phyloP scores from a whole-genome alignment of 768 basidiomycete species.

The Pisolithus microcarpus region DNA sequence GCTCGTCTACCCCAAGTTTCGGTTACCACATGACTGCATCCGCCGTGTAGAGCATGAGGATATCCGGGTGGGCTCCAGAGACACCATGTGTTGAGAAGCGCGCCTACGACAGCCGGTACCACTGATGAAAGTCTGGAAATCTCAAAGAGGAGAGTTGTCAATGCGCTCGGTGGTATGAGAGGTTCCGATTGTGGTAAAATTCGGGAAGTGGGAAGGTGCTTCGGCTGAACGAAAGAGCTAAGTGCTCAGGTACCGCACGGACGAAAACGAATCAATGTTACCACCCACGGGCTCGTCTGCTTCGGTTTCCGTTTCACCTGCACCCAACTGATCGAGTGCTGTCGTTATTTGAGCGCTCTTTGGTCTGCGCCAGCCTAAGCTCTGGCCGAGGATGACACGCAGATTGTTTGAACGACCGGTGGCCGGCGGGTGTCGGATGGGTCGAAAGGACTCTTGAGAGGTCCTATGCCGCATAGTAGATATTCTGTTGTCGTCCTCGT shows the following conservation, averaged over 20 bases:
- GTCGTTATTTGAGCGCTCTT: slow-evolving; percentile 53
- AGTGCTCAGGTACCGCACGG: neutral
- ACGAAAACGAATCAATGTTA: neutral
- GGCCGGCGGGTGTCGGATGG: slow-evolving; percentile 7
- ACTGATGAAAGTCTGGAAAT: slow-evolving; percentile 63
- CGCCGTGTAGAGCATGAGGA: slow-evolving; percentile 4
- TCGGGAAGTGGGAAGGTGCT: slow-evolving; percentile 64
- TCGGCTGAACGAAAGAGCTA: slow-evolving; percentile 35
- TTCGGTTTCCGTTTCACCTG: slow-evolving; percentile 76
- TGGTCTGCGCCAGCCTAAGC: slow-evolving; percentile 27
- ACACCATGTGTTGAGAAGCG: slow-evolving; percentile 54
- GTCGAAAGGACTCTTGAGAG: slow-evolving; percentile 12
- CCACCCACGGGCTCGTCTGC: slow-evolving; percentile 68
- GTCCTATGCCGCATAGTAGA: slow-evolving; percentile 18
- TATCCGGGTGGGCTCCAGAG: slow-evolving; percentile 39
- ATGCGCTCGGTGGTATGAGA: slow-evolving; percentile 41
- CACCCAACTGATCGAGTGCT: slow-evolving; percentile 48
- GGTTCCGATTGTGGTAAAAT: slow-evolving; percentile 45
- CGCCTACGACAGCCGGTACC: slow-evolving; percentile 65
- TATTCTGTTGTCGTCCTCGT: slow-evolving; percentile 7
- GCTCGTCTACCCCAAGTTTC: slow-evolving; percentile 25
- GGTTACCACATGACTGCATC: neutral
- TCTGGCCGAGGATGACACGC: slow-evolving; percentile 19
- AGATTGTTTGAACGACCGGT: slow-evolving; percentile 14
- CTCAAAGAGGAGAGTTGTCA: slow-evolving; percentile 60